Base-by-base conservation (phyloP, 495 filamentous ascomycete species). In the Jackrogersella minutella region DNA sequence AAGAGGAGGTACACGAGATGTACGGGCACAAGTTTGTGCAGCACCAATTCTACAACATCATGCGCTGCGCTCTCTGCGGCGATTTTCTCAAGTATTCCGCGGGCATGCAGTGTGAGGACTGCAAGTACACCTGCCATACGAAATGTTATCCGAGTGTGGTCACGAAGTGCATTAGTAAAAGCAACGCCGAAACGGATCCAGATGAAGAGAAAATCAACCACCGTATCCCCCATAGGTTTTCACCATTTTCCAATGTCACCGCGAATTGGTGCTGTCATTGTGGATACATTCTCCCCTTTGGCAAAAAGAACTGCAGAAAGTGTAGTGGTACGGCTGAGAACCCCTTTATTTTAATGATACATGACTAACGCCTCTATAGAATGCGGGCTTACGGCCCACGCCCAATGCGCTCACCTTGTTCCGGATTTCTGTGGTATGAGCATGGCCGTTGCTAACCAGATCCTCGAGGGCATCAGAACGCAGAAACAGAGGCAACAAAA, bases 261-360 rank as follows among this genome's bases (percentile, higher is more conserved):
- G 95, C 96, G 39, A 98, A 98, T 76, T 99, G 95, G 95, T 99
- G 95, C 76, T 98, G 96, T 73, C 95, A 99, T 75, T 99, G 95
- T 74, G 95, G 95, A 60, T 98, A 97, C 77, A 91, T 99, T 65
- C 84, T 99, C n/a, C 93, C 96, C 5, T 89, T 98, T 70, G 95
- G 95, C 30, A 92, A 93, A 69, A 97, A 96, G 77, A 96, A 93
- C 78, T 91, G 87, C 64, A 88, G 93, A 69, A 93, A 92, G 77
- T 99, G 95, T 79, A 86, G 87, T 73, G 93, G 93, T 94, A 86
- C 70, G 81, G 72, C 36, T 17, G 53, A 34, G 22, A 17, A 1
- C 19, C 14, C 11, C 53, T 10, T 36, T 47, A 11, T 57, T 17
- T 40, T 55, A 65, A 39, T 34, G 21, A 16, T 3, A 30, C 49